A percentile compares a stretch with the other conserved stretches of the same genome.
Conservation (phyloP, 192 early-diverging fungal genomes). For the Mortierella claussenii region DNA sequence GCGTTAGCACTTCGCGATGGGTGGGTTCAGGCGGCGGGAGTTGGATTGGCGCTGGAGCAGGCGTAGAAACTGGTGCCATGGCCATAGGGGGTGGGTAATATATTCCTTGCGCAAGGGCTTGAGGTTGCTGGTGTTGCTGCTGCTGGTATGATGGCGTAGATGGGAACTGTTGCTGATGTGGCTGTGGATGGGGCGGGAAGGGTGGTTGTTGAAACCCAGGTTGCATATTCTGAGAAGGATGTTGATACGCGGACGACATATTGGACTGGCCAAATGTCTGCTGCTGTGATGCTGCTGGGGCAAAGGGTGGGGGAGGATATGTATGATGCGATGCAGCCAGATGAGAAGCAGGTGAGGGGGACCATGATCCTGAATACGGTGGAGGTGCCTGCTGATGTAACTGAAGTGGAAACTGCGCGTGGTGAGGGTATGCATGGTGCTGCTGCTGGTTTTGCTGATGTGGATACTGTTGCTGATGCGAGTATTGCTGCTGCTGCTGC, state of each 20-base stretch:
- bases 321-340: conserved; percentile 2
- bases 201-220: conserved; percentile 15
- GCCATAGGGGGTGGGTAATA: not conserved
- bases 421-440: conserved; percentile 3
- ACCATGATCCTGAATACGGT: not conserved
- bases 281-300: not conserved
- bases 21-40: conserved; percentile 20
- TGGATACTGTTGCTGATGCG: not conserved
- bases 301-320: not conserved
- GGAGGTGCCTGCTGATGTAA: not conserved
- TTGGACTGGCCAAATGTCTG: conserved; percentile 1
- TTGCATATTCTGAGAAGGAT: not conserved
- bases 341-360: not conserved
- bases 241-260: not conserved
- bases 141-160: no score
- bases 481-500: not conserved
- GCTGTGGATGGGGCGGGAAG: conserved; percentile 5
- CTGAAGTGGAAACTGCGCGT: not conserved
- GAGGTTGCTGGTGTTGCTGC: not conserved
- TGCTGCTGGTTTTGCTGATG: not conserved
- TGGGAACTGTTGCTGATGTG: conserved; percentile 3
- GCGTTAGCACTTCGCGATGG: conserved; percentile 24
- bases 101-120: not conserved
- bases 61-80: not conserved
- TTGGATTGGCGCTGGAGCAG: not conserved